Conservation (phyloP, 768 basidiomycete species). For the Stropharia rugosoannulata region DNA sequence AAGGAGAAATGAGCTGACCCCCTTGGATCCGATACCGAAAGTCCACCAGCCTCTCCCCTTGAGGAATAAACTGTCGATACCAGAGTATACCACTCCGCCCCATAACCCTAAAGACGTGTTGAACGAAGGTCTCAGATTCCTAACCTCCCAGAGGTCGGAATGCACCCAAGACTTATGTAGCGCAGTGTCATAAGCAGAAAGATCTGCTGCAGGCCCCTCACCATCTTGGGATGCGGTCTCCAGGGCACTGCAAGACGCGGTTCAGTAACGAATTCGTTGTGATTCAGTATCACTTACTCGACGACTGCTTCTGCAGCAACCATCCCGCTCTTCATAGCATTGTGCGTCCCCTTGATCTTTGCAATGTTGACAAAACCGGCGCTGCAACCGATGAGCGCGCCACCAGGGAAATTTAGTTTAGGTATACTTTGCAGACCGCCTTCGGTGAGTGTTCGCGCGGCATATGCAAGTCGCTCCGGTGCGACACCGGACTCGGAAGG, state of each 20-base stretch:
- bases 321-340: conserved; percentile 99
- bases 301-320: conserved; percentile 90
- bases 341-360: conserved; percentile 98
- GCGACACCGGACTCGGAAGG: conserved; percentile 38
- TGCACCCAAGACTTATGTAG: conserved; percentile 83
- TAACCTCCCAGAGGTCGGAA: conserved; percentile 83
- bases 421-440: conserved; percentile 94
- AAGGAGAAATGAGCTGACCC: not conserved
- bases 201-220: conserved; percentile 41
- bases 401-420: conserved; percentile 83
- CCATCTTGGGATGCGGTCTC: conserved; percentile 12
- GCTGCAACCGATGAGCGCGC: conserved; percentile 91
- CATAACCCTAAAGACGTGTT: conserved; percentile 73
- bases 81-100: conserved; percentile 89
- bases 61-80: conserved; percentile 81
- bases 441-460: conserved; percentile 87
- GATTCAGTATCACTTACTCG: conserved; percentile 21
- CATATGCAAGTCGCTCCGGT: conserved; percentile 80
- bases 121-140: conserved; percentile 92
- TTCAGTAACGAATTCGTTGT: conserved; percentile 9
- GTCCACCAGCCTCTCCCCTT: conserved; percentile 93
- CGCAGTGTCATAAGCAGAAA: conserved; percentile 70
- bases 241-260: conserved; percentile 36
- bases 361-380: conserved; percentile 96
- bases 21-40: conserved; percentile 50